A percentile compares a stretch with the other conserved stretches of the same genome.
Evolutionary conservation across 2,329 filamentous ascomycete genomes (phyloP).

Genomic region (Ceratocystis variospora): DNA sequence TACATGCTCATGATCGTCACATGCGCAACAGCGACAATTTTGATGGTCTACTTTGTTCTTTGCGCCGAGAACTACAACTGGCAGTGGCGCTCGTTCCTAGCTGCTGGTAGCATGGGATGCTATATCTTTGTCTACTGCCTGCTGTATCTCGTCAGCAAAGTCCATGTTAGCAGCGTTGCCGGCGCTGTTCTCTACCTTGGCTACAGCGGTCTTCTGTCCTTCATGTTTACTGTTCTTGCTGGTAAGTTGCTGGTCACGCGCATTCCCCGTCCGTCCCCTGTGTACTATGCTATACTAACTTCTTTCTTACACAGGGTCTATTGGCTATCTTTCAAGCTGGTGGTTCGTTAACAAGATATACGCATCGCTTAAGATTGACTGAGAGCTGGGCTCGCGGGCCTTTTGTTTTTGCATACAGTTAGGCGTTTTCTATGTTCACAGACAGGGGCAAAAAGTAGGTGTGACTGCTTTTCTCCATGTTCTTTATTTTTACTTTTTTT

Average conservation of each 20-base stretch:
- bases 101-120: conserved; percentile 73
- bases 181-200: conserved; percentile 86
- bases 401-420: not conserved
- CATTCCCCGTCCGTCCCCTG: not conserved
- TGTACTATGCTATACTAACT: conserved; percentile 16
- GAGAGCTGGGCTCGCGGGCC: conserved; percentile 20
- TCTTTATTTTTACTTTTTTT: not conserved
- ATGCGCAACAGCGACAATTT: conserved; percentile 76
- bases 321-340: conserved; percentile 93
- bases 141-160: conserved; percentile 77
- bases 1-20: conserved; percentile 97
- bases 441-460: not conserved
- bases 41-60: conserved; percentile 92
- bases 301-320: conserved; percentile 50
- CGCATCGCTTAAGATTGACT: conserved; percentile 96
- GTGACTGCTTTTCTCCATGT: not conserved
- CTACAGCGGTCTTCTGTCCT: conserved; percentile 78
- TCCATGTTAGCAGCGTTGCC: conserved; percentile 71
- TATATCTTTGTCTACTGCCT: conserved; percentile 90
- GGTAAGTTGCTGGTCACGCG: conserved; percentile 44
- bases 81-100: conserved; percentile 94
- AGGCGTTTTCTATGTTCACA: not conserved
- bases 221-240: conserved; percentile 84
- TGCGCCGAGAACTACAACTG: conserved; percentile 97
- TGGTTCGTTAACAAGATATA: conserved; percentile 91